A percentile compares a stretch with the other conserved stretches of the same genome.
Conservation (phyloP, 306 rosid species). For the Lablab purpureus region DNA sequence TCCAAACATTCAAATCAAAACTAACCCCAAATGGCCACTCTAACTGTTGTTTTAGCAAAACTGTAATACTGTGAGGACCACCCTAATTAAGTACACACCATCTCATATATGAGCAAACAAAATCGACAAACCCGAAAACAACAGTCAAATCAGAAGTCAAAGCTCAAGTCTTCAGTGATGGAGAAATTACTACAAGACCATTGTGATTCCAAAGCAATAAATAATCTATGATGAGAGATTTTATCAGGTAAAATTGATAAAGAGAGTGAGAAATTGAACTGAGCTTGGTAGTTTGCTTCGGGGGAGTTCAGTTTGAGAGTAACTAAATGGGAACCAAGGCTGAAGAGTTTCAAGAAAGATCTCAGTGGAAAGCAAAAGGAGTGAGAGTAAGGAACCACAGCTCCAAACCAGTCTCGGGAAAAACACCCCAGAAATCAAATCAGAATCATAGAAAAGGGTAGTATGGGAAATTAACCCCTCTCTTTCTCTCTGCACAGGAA, state of each 20-base stretch:
- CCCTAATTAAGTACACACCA: background rate
- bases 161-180: background rate
- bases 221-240: no score
- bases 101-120: constrained; percentile 18
- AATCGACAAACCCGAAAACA: background rate
- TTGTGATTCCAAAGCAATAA: no score
- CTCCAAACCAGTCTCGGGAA: constrained; percentile 45
- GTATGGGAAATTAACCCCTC: constrained; percentile 40
- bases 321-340: background rate
- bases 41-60: background rate
- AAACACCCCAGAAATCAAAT: constrained; percentile 33
- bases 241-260: no score
- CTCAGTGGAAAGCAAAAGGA: constrained; percentile 12
- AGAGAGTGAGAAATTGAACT: background rate
- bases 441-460: constrained; percentile 52
- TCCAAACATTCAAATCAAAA: background rate
- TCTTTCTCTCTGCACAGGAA: constrained; percentile 33
- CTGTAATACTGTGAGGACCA: background rate
- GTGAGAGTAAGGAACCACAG: background rate
- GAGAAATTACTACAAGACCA: background rate
- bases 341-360: constrained; percentile 15
- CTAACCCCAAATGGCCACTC: background rate
- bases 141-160: constrained; percentile 60
- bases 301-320: background rate
- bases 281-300: constrained; percentile 11